phyloP scores from a whole-genome alignment of 108 stramenopile species.

The Conticribra weissflogii region DNA sequence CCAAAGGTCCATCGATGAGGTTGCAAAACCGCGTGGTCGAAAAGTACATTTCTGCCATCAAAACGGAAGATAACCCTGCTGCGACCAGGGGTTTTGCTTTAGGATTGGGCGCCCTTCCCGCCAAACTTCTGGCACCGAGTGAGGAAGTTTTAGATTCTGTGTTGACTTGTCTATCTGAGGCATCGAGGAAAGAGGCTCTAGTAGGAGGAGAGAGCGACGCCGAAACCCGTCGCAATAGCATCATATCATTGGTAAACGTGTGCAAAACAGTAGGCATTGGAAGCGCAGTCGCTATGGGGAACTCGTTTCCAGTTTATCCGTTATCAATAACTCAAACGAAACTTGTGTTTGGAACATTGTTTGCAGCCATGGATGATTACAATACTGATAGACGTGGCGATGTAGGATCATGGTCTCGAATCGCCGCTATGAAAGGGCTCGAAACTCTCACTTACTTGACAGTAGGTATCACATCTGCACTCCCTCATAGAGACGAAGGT shows the following conservation, averaged over 20 bases:
- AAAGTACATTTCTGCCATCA: constrained; percentile 76
- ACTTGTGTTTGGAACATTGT: constrained; percentile 70
- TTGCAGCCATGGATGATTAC: constrained; percentile 89
- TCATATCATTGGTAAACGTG: constrained; percentile 70
- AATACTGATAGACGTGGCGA: constrained; percentile 96
- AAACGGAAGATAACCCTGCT: constrained; percentile 91
- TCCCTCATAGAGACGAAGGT: constrained; percentile 17
- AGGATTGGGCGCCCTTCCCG: constrained; percentile 90
- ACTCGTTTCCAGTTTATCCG: constrained; percentile 31
- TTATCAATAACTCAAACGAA: constrained; percentile 49
- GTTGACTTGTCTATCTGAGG: constrained; percentile 56
- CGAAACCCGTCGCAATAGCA: constrained; percentile 94
- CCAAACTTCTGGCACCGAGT: constrained; percentile 78
- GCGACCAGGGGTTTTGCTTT: constrained; percentile 91
- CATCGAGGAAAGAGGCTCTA: constrained; percentile 55
- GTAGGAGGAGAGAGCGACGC: constrained; percentile 91
- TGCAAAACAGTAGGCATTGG: constrained; percentile 66
- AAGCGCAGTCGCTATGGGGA: constrained; percentile 14
- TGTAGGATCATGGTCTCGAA: constrained; percentile 97
- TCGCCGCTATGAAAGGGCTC: constrained; percentile 89
- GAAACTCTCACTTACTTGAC: constrained; percentile 55
- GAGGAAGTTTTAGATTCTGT: constrained; percentile 56
- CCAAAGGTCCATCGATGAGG: constrained; percentile 82
- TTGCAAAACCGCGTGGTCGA: constrained; percentile 85
- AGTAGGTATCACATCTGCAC: constrained; percentile 33